These are phyloP conservation scores for Plasmodium inui DNA, from an alignment of 169 alveolate genomes.

Conservation along the genomic window DNA sequence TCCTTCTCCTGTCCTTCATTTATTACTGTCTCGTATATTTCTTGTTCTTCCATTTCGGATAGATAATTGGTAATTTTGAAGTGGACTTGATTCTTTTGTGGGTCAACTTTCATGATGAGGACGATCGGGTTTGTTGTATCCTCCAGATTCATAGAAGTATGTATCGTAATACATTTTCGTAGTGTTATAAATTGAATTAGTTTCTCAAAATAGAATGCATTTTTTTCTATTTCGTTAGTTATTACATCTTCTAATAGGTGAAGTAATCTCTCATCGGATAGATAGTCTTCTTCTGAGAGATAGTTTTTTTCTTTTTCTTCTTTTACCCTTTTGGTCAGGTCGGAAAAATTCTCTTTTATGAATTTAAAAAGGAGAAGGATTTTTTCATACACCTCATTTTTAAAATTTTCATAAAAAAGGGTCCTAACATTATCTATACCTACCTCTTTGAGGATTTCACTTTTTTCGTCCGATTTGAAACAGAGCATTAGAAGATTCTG, in stretches of 20 bases:
- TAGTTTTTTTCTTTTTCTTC: slow-evolving; percentile 17
- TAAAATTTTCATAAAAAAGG: slow-evolving; percentile 26
- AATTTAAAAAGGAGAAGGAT: slow-evolving; percentile 11
- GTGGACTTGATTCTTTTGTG: neutral
- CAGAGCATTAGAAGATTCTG: neutral
- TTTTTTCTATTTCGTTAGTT: slow-evolving; percentile 14
- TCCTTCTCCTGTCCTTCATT: neutral
- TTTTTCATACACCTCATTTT: slow-evolving; percentile 6
- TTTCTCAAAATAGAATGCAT: slow-evolving; percentile 9
- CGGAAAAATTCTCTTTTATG: slow-evolving; percentile 13
- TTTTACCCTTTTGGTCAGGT: neutral
- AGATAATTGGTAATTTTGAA: slow-evolving; percentile 1
- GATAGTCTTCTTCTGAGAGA: neutral
- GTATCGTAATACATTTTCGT: neutral
- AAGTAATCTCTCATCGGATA: neutral
- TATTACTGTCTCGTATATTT: neutral
- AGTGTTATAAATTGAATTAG: neutral
- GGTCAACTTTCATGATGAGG: neutral
- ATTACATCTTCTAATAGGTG: slow-evolving; percentile 13
- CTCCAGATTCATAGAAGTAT: neutral
- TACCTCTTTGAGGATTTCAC: neutral
- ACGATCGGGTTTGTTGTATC: neutral
- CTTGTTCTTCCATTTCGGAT: neutral
- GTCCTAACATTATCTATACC: neutral
- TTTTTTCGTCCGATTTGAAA: slow-evolving; percentile 1